Conservation (phyloP, 164 flowering plant genomes). For the Nelumbo lutea region DNA sequence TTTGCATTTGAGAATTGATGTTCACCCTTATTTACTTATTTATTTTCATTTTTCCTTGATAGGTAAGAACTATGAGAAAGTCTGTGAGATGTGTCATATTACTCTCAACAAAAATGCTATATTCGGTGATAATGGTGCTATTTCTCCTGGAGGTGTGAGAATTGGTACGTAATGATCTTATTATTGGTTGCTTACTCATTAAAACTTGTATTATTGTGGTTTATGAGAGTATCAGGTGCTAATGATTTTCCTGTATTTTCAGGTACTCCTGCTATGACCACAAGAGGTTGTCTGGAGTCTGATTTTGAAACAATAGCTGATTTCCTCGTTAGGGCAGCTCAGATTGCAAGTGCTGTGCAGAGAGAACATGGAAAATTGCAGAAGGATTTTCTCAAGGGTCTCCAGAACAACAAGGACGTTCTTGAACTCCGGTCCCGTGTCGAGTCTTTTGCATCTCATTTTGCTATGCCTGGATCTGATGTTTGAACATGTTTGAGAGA, state of each 20-base stretch:
- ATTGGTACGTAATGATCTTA: constrained; percentile 47
- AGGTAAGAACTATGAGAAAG: constrained; percentile 82
- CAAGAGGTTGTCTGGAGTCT: constrained; percentile 83
- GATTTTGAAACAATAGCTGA: constrained; percentile 88
- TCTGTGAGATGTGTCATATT: constrained; percentile 78
- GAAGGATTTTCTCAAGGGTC: constrained; percentile 59
- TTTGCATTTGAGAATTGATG: neutral
- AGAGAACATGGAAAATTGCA: constrained; percentile 62
- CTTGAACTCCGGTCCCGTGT: constrained; percentile 58
- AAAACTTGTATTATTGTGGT: neutral
- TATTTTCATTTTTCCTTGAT: constrained; percentile 9
- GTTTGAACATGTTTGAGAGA: constrained; percentile 20
- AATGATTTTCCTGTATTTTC: neutral
- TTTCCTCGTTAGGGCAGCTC: constrained; percentile 71
- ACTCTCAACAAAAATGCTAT: constrained; percentile 75
- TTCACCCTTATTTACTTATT: neutral
- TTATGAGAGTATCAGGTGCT: neutral
- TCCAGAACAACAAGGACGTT: constrained; percentile 63
- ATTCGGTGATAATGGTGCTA: constrained; percentile 70
- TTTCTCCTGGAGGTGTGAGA: constrained; percentile 83
- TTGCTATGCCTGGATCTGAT: constrained; percentile 77
- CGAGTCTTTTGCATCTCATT: constrained; percentile 70
- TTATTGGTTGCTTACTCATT: neutral
- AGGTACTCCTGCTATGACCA: constrained; percentile 96
- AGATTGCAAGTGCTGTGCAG: constrained; percentile 52